A percentile compares a stretch with the other conserved stretches of the same genome.
These are phyloP conservation scores for Peniophora sp. DNA, from an alignment of 1,284 basidiomycete genomes.

Conservation along the genomic window DNA sequence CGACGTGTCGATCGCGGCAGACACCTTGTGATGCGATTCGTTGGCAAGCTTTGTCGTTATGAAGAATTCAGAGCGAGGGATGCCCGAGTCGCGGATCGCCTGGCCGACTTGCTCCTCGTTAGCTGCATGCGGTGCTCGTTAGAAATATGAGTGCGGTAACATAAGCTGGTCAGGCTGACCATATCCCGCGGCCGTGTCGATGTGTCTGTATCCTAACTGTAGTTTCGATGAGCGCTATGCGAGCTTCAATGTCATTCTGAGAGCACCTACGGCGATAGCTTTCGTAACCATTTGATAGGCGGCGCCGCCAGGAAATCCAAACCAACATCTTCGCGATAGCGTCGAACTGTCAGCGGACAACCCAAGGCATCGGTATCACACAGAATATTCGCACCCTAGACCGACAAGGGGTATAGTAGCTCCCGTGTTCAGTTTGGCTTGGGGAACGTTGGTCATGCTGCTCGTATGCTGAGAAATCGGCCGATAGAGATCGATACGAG, in stretches of 20 bases:
- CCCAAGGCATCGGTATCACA: background rate
- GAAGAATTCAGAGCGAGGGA: slow-evolving; percentile 40
- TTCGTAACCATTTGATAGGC: slow-evolving; percentile 27
- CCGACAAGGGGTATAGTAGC: background rate
- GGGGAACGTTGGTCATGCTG: too few species aligned
- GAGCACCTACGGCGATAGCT: slow-evolving; percentile 24
- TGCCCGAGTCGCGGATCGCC: slow-evolving; percentile 37
- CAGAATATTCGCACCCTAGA: background rate
- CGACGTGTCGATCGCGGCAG: slow-evolving; percentile 45
- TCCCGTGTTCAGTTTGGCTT: background rate
- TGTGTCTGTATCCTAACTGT: slow-evolving; percentile 30
- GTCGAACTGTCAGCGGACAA: background rate
- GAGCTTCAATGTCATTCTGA: background rate
- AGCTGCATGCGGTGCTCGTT: slow-evolving; percentile 12
- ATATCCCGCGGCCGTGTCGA: slow-evolving; percentile 27
- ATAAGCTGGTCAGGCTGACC: background rate
- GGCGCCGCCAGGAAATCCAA: slow-evolving; percentile 27
- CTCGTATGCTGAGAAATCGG: too few species aligned
- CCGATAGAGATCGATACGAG: too few species aligned
- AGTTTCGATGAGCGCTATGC: background rate
- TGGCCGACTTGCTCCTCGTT: slow-evolving; percentile 43
- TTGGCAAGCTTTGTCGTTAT: slow-evolving; percentile 39
- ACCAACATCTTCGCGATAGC: slow-evolving; percentile 28
- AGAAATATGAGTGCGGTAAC: slow-evolving; percentile 5
- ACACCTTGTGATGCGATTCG: slow-evolving; percentile 35